Base-by-base conservation (phyloP, 2,329 filamentous ascomycete genomes). In the Colletotrichum sublineola region DNA sequence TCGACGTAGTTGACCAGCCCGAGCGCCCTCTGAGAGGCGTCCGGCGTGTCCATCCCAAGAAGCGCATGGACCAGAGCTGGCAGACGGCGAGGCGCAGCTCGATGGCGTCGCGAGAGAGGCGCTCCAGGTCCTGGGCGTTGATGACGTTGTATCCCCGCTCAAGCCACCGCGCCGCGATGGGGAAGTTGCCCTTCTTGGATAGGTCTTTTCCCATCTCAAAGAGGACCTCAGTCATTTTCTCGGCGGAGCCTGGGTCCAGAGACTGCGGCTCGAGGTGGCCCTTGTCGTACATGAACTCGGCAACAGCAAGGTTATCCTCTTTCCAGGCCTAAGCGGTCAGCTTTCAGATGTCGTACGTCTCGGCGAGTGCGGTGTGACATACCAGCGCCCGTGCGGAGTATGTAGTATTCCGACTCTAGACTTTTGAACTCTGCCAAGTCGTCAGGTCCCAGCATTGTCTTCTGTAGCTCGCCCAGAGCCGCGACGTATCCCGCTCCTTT, bases 231-330 rank as follows among this genome's bases (percentile, higher is more conserved):
- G 91, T 87, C 55, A 95, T 81, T 48, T 84, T 85, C 78, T 95
- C 92, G 2, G 87, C 84, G 1, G 86, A 86, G 2, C 80, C 74
- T 0, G 86, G 80, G 55, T 91, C 86, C 2, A 89, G 78, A 0
- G 64, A 77, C 31, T 77, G 77, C 48, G 76, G 80, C 12, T 82
- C 79, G n/a, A 73, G 82, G 76, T 83, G 81, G 1, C 89, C 81
- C 76, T 93, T 93, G 46, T 81, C 81, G 80, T 92, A 95, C 85
- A 96, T 90, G 79, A 94, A 90, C 67, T 97, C 94, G 38, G 94
- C 93, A 60, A 95, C 88, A 69, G 96, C 93, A 18, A 93, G 84
- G 52, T 92, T 89, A 52, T 89, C 86, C 77, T 95, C 91, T 76
- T 91, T 90, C 91, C 92, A 97, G 40, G 91, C 88, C 94, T 96